Percentiles rank a stretch among this genome's conserved stretches.
Evolutionary conservation across 2,329 filamentous ascomycete species (phyloP).

Genomic region (Elsinoe fawcettii): DNA sequence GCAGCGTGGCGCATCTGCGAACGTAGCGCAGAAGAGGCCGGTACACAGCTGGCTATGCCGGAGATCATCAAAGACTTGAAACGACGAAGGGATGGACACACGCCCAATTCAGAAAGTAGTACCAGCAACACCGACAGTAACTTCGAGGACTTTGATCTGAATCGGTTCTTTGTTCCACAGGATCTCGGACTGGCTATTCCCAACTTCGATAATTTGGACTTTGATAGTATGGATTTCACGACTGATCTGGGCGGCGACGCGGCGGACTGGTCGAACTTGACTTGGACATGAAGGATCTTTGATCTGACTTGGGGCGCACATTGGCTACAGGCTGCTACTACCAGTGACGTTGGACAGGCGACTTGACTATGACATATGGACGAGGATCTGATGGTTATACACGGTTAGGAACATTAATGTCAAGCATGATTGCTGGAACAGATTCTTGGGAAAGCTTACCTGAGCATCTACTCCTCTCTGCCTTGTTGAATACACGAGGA

Average conservation of each 20-base stretch:
- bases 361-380: too few species aligned
- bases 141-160: neutral
- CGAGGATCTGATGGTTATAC: too few species aligned
- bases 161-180: neutral
- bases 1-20: constrained; percentile 55
- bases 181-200: neutral
- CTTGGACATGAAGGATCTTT: neutral
- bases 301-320: too few species aligned
- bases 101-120: neutral
- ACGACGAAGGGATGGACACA: neutral
- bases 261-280: neutral
- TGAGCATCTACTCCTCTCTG: too few species aligned
- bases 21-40: neutral
- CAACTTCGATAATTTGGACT: neutral
- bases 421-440: too few species aligned
- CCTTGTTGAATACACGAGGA: too few species aligned
- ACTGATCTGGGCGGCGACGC: neutral
- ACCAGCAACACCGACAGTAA: neutral
- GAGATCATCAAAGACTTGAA: neutral
- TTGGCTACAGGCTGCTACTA: too few species aligned
- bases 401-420: too few species aligned
- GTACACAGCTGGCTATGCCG: neutral
- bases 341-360: too few species aligned
- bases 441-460: too few species aligned
- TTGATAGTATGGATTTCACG: constrained; percentile 4